Evolutionary conservation across 768 basidiomycete species (phyloP), one percentile per base, ranked within the genome.

Genomic region (Nevesoporus exiguus): DNA sequence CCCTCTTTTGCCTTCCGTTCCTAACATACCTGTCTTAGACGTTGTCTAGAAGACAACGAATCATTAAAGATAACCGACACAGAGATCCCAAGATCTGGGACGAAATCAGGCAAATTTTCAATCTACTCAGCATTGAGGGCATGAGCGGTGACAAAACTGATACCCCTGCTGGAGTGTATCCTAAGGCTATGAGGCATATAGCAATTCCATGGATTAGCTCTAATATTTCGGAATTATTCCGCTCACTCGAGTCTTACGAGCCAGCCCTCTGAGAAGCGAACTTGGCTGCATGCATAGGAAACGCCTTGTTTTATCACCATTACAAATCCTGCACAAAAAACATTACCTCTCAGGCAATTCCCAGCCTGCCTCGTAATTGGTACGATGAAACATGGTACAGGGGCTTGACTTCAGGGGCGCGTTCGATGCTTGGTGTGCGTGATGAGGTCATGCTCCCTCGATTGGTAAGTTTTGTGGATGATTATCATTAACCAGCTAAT

Each of bases 71-170:
- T n/a, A n/a, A n/a, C n/a, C n/a, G n/a, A n/a, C n/a, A n/a, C n/a
- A n/a, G 11, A 24, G 46, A 58, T 43, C 45, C 53, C 15, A n/a
- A 47, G 25, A 14, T 6, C 3, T 58, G 45, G 45, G 40, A 51
- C 22, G 21, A n/a, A n/a, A n/a, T n/a, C n/a, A n/a, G n/a, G n/a
- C n/a, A n/a, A n/a, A n/a, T n/a, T n/a, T n/a, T n/a, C n/a, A n/a
- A n/a, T n/a, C n/a, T n/a, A n/a, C n/a, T n/a, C n/a, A n/a, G n/a
- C n/a, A n/a, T n/a, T n/a, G n/a, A n/a, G n/a, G n/a, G n/a, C n/a
- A 55, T 58, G 56, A 58, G 53, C 22, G 42, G 42, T 27, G 53
- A 58, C 19, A 22, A 57, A n/a, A 57, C 47, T 15, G 43, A 57
- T 10, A 19, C 11, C 14, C 33, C 41, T 14, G 19, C 27, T 8